These are phyloP conservation scores for Microcyclospora tardicrescens DNA, from an alignment of 2,329 filamentous ascomycete species.

Conservation along the genomic window DNA sequence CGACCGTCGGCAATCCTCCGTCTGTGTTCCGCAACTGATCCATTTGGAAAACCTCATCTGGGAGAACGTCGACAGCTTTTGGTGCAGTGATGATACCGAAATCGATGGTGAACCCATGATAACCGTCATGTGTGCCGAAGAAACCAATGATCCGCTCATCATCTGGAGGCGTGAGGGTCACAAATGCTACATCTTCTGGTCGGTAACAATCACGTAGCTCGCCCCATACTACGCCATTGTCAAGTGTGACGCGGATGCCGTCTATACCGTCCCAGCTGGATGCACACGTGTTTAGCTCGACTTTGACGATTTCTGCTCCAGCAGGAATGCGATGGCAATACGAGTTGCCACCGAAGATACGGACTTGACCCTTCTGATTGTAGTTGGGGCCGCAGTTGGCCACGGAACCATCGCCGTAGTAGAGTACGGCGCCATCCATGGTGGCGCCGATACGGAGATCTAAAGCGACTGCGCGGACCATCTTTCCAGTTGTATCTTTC, in stretches of 20 bases:
- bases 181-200: slow-evolving; percentile 6
- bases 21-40: slow-evolving; percentile 27
- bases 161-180: slow-evolving; percentile 18
- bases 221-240: slow-evolving; percentile 20
- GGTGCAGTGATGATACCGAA: slow-evolving; percentile 39
- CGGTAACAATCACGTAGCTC: slow-evolving; percentile 15
- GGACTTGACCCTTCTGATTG: slow-evolving; percentile 13
- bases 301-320: slow-evolving; percentile 19
- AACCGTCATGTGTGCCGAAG: slow-evolving; percentile 27
- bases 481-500: slow-evolving; percentile 16
- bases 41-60: slow-evolving; percentile 30
- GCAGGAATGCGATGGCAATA: slow-evolving; percentile 18
- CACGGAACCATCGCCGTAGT: slow-evolving; percentile 32
- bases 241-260: slow-evolving; percentile 22
- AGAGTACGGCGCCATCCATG: slow-evolving; percentile 35
- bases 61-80: slow-evolving; percentile 25
- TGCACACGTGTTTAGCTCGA: slow-evolving; percentile 16
- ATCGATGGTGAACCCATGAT: slow-evolving; percentile 19
- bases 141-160: slow-evolving; percentile 36
- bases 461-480: slow-evolving; percentile 30
- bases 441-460: slow-evolving; percentile 33
- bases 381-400: slow-evolving; percentile 30
- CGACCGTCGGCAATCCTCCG: too few relatives aligned
- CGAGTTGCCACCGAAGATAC: slow-evolving; percentile 23
- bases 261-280: slow-evolving; percentile 7